These are phyloP conservation scores for Colletotrichum tanaceti DNA, from an alignment of 2,329 filamentous ascomycete genomes.

Conservation along the genomic window DNA sequence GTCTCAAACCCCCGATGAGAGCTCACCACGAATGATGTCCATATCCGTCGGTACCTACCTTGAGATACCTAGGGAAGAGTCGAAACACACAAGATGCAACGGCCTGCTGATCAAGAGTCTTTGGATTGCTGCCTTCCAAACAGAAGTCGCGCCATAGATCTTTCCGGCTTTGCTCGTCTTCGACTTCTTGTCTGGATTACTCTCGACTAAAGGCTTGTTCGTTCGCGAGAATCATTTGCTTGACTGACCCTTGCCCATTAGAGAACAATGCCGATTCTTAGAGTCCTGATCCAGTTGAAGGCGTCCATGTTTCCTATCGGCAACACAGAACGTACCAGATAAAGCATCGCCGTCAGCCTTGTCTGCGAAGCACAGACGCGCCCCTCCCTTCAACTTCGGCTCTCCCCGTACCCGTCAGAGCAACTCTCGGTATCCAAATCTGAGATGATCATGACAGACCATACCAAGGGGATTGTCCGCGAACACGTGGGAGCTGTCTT, in stretches of 20 bases:
- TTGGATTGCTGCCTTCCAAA: constrained; percentile 14
- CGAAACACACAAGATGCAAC: constrained; percentile 21
- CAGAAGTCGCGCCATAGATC: background rate
- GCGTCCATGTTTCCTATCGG: constrained; percentile 4
- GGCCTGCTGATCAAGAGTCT: background rate
- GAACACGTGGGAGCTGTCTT: constrained; percentile 9
- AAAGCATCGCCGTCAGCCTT: background rate
- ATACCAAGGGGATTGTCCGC: background rate
- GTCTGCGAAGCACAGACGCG: constrained; percentile 27
- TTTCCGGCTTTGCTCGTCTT: background rate
- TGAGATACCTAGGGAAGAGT: background rate
- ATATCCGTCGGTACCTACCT: background rate
- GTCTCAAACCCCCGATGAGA: constrained; percentile 17
- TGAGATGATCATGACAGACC: constrained; percentile 1
- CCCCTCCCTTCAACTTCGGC: constrained; percentile 4
- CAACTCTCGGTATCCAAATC: background rate
- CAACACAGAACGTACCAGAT: constrained; percentile 2
- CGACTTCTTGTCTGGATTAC: background rate
- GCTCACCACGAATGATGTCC: background rate
- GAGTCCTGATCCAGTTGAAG: background rate
- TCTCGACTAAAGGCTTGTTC: background rate
- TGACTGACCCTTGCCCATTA: background rate
- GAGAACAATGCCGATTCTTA: background rate
- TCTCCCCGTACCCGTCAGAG: constrained; percentile 9
- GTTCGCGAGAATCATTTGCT: background rate